Base-by-base conservation (phyloP, 2,329 filamentous ascomycete species). In the Sclerotinia glacialis region DNA sequence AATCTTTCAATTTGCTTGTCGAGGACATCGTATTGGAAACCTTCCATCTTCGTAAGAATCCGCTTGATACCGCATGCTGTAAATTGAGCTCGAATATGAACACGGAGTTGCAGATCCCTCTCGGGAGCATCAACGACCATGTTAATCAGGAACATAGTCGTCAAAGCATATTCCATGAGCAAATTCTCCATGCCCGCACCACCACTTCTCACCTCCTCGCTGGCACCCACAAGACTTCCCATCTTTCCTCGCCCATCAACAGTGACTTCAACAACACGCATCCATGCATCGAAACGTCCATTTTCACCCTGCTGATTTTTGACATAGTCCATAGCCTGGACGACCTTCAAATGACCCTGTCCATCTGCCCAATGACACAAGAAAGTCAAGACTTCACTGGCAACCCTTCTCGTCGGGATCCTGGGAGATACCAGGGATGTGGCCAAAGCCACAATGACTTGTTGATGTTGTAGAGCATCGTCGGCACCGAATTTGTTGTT, bases 401-500 rank as follows among this genome's bases (percentile, higher is more conserved):
- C 93, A 64, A 98, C 85, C 77, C 97, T 98, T 74, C 95, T 84
- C 1, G 95, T 98, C 59, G 93, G 95, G 67, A 99, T 83, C 62
- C 95, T 88, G 11, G 93, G 90, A 12, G 93, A 97, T 64, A 93
- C 91, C 67, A 99, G 83, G 46, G 92, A 97, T 28, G 88, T 93
- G 60, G 90, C 91, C 54, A 99, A 83, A 1, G 95, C 91, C 66
- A 96, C 87, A 70, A 97, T 89, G 70, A 98, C 91, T 76, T 94
- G 92, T 76, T 95, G 91, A 76, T 98, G 93, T 68, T 87, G 83
- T 67, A 99, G 83, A 23, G 95, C 95, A 83, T 99, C 93, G 77
- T 99, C 95, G 69, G 95, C 95, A 69, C 95, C 95, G 77, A 96
- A 98, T 78, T 97, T 97, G 85, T 97, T 99, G 86, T 99, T 99